These are phyloP conservation scores for Neopestalotiopsis sp. DNA, from an alignment of 2,329 filamentous ascomycete genomes.

Conservation along the genomic window DNA sequence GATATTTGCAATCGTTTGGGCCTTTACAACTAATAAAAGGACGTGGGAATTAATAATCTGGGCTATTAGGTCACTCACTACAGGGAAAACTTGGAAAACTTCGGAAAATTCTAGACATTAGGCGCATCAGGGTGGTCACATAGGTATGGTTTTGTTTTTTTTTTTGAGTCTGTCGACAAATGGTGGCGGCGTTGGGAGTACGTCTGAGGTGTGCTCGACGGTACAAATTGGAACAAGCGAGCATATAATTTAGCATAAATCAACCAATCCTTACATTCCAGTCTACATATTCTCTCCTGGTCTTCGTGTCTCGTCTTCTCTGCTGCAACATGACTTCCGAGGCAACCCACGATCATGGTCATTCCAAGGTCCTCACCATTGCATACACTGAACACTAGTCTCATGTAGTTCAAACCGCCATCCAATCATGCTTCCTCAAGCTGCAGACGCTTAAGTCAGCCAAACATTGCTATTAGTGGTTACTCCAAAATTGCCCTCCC, in stretches of 20 bases:
- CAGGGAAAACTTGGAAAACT: background rate
- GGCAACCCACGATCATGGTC: no score
- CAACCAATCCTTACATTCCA: background rate
- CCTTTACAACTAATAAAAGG: background rate
- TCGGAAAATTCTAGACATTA: background rate
- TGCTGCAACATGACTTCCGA: no score
- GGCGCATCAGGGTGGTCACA: background rate
- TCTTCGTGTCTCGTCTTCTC: no score
- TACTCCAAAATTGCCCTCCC: no score
- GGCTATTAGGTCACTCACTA: background rate
- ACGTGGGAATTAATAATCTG: background rate
- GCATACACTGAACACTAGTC: no score
- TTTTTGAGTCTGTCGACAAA: background rate
- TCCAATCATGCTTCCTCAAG: no score
- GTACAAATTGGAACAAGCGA: background rate
- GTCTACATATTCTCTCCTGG: no score
- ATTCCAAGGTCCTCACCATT: no score
- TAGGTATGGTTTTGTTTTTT: background rate
- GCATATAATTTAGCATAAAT: background rate
- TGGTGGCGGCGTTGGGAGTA: background rate
- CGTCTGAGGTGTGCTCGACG: background rate
- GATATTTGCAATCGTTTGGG: slow-evolving; percentile 13
- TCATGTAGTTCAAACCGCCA: no score
- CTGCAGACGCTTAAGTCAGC: no score
- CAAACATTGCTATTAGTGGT: no score